Percentiles rank a stretch among this genome's conserved stretches.
These are phyloP conservation scores for Kalmusia sp. DNA, from an alignment of 2,329 filamentous ascomycete species.

Conservation along the genomic window DNA sequence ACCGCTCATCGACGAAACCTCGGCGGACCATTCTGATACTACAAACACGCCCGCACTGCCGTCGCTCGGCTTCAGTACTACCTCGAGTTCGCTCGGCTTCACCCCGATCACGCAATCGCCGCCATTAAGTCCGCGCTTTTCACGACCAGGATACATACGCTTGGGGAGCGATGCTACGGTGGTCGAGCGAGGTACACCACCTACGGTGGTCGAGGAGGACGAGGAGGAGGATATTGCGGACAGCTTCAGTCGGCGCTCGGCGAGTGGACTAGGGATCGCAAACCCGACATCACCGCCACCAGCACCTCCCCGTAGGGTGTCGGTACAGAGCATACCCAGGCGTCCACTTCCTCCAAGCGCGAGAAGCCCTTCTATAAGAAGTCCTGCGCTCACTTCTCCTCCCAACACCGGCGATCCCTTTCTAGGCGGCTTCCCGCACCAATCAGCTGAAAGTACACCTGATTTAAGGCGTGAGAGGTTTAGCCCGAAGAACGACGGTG, in stretches of 20 bases:
- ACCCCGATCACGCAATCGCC: constrained; percentile 21
- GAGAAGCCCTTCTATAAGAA: constrained; percentile 27
- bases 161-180: constrained; percentile 44
- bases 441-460: constrained; percentile 38
- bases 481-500: constrained; percentile 32
- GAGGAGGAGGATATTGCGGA: constrained; percentile 43
- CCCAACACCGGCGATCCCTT: constrained; percentile 39
- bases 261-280: constrained; percentile 46
- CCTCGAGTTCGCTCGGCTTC: constrained; percentile 31
- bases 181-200: constrained; percentile 34
- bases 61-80: constrained; percentile 33
- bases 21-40: constrained; percentile 33
- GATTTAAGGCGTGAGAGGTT: constrained; percentile 41
- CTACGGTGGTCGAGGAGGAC: constrained; percentile 36
- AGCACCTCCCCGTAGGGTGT: constrained; percentile 16
- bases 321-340: constrained; percentile 32
- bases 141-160: constrained; percentile 45
- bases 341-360: constrained; percentile 23
- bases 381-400: constrained; percentile 28
- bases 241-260: constrained; percentile 22
- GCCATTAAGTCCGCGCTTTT: constrained; percentile 29
- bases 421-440: constrained; percentile 32
- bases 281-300: constrained; percentile 12
- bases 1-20: constrained; percentile 34
- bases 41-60: constrained; percentile 36